A percentile compares a stretch with the other conserved stretches of the same genome.
These are phyloP conservation scores for Castanospermum australe DNA, from an alignment of 306 rosid species.

Conservation along the genomic window DNA sequence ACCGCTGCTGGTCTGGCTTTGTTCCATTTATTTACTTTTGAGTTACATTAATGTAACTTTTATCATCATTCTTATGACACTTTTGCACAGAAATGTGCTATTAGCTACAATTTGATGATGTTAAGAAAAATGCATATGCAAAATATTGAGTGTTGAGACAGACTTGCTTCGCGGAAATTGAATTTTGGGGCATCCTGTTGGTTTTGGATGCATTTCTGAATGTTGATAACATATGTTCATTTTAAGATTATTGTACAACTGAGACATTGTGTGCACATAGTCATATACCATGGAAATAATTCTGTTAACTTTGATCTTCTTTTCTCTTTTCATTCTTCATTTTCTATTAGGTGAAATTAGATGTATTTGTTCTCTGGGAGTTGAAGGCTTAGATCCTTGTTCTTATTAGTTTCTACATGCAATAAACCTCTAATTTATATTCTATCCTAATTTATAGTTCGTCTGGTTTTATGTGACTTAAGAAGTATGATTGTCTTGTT, in stretches of 20 bases:
- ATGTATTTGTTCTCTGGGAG: background rate
- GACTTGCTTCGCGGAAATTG: background rate
- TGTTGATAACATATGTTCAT: background rate
- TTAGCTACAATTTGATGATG: background rate
- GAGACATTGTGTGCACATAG: background rate
- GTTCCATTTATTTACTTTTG: background rate
- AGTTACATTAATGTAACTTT: background rate
- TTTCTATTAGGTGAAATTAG: background rate
- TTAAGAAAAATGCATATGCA: background rate
- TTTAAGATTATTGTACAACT: background rate
- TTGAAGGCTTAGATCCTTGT: background rate
- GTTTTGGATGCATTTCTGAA: background rate
- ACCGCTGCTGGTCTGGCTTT: constrained; percentile 65
- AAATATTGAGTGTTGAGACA: background rate
- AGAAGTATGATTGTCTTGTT: background rate
- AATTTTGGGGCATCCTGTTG: background rate
- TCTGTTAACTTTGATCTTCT: background rate
- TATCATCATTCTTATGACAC: background rate
- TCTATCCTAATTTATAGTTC: background rate
- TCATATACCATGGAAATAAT: background rate
- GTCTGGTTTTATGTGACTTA: background rate
- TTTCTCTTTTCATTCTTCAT: background rate
- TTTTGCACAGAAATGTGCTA: background rate
- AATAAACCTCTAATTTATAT: background rate
- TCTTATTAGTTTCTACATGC: background rate